Percentiles rank a stretch among this genome's conserved stretches.
These are phyloP conservation scores for Termitomyces sp. DNA, from an alignment of 768 basidiomycete genomes.

Conservation along the genomic window DNA sequence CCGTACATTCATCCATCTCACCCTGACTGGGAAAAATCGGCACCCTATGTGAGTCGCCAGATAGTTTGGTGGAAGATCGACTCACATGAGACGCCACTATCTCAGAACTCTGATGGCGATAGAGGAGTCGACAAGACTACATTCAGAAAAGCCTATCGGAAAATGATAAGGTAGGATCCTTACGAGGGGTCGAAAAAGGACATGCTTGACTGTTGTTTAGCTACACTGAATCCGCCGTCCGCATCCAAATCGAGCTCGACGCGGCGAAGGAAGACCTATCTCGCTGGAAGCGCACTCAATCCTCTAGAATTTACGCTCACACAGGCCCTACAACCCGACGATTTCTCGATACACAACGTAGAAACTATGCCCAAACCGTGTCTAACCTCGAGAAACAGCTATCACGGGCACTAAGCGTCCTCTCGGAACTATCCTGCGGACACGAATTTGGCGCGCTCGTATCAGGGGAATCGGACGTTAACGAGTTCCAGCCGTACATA, in stretches of 20 bases:
- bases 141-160: neutral
- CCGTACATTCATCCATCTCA: neutral
- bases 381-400: constrained; percentile 1
- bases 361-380: neutral
- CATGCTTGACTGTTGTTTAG: neutral
- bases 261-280: constrained; percentile 4
- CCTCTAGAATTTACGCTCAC: constrained; percentile 5
- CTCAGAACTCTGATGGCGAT: neutral
- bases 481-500: neutral
- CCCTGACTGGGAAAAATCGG: neutral
- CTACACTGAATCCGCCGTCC: constrained; percentile 2
- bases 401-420: neutral
- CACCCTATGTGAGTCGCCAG: neutral
- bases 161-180: constrained; percentile 5
- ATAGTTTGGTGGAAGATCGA: neutral
- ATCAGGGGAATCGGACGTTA: neutral
- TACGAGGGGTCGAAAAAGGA: neutral
- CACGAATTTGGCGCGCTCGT: neutral
- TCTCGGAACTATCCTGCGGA: constrained; percentile 2
- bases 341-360: constrained; percentile 5
- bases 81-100: neutral
- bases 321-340: constrained; percentile 1
- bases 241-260: constrained; percentile 13
- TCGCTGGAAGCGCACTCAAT: constrained; percentile 11
- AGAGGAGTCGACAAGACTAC: neutral